A percentile compares a stretch with the other conserved stretches of the same genome.
phyloP scores from a whole-genome alignment of 2,329 filamentous ascomycete genomes.

The Colletotrichum plurivorum region DNA sequence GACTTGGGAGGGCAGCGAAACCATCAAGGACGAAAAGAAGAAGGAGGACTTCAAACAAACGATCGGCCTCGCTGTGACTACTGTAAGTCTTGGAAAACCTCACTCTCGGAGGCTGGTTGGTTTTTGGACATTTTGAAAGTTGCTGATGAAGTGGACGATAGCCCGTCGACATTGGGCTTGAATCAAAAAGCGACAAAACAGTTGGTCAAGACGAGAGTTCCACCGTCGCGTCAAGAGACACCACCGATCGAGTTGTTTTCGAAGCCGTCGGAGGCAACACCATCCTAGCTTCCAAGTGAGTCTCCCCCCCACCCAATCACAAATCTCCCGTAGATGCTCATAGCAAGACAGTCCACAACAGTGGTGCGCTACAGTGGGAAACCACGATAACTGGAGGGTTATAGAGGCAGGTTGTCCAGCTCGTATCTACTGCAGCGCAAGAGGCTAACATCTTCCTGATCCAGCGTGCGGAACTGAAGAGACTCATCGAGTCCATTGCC shows the following conservation, averaged over 20 bases:
- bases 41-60: conserved; percentile 7
- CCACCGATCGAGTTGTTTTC: conserved; percentile 11
- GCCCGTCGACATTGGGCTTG: conserved; percentile 13
- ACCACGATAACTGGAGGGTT: conserved; percentile 24
- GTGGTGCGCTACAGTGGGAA: conserved; percentile 17
- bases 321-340: neutral
- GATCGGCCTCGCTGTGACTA: conserved; percentile 1
- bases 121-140: neutral
- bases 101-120: too few species aligned
- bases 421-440: neutral
- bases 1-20: neutral
- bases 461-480: conserved; percentile 8
- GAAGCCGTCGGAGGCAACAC: conserved; percentile 29
- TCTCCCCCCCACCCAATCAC: too few species aligned
- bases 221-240: neutral
- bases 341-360: neutral
- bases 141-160: neutral
- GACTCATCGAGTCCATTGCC: conserved; percentile 11
- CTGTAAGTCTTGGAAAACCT: neutral
- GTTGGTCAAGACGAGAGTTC: neutral
- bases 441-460: neutral
- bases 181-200: neutral
- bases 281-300: conserved; percentile 28
- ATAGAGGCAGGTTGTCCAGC: conserved; percentile 10
- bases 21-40: neutral